These are phyloP conservation scores for Acanthamoeba royreba DNA, from an alignment of 208 protist species.

Conservation along the genomic window DNA sequence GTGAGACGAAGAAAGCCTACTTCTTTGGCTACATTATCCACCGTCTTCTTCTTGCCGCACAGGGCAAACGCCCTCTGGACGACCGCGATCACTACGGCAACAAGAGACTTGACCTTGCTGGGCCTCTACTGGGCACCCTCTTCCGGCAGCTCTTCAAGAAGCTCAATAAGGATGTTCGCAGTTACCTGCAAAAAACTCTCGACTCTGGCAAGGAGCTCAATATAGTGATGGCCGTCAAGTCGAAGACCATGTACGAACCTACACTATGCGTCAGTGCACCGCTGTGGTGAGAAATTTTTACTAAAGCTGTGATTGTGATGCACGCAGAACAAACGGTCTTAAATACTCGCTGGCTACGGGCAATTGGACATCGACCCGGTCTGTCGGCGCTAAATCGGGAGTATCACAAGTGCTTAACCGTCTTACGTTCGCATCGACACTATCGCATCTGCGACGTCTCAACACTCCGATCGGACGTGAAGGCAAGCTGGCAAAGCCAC, in stretches of 20 bases:
- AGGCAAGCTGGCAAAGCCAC: constrained; percentile 90
- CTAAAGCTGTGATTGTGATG: too few species aligned
- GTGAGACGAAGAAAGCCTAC: constrained; percentile 80
- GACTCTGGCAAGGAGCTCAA: constrained; percentile 73
- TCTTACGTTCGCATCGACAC: constrained; percentile 94
- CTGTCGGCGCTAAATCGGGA: constrained; percentile 46
- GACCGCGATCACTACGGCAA: constrained; percentile 95
- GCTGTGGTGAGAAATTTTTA: too few species aligned
- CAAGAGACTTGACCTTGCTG: constrained; percentile 93
- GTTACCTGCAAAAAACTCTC: constrained; percentile 56
- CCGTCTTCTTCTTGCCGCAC: constrained; percentile 79
- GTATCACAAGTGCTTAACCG: constrained; percentile 90
- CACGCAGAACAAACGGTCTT: constrained; percentile 80
- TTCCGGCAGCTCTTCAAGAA: constrained; percentile 79
- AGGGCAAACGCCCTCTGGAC: constrained; percentile 84
- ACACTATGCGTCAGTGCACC: too few species aligned
- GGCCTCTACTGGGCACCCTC: constrained; percentile 84
- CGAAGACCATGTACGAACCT: constrained; percentile 55
- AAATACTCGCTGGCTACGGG: constrained; percentile 96
- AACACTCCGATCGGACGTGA: constrained; percentile 95
- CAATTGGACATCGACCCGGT: constrained; percentile 89
- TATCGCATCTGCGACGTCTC: constrained; percentile 96
- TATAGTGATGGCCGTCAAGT: constrained; percentile 63
- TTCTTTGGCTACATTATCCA: constrained; percentile 92
- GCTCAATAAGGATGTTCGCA: constrained; percentile 61